phyloP scores from a whole-genome alignment of 305 asterid genomes.

The Fraxinus latifolia region DNA sequence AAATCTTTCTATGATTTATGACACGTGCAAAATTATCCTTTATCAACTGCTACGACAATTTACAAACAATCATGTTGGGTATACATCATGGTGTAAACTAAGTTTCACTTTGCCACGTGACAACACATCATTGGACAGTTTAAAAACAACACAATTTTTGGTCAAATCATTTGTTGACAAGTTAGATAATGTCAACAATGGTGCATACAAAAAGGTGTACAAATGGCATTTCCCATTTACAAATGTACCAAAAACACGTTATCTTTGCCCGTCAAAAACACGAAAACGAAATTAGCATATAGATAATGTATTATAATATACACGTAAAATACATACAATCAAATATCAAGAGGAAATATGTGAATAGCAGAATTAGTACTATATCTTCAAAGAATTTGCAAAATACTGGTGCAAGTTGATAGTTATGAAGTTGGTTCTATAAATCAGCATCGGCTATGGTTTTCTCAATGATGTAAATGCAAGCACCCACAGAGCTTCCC shows the following conservation, averaged over 20 bases:
- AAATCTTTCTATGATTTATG: background rate
- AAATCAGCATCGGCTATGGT: conserved; percentile 41
- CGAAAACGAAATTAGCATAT: background rate
- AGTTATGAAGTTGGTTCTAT: conserved; percentile 20
- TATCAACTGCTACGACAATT: background rate
- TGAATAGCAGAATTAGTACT: background rate
- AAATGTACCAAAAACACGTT: background rate
- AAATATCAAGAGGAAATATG: background rate
- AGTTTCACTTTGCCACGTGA: too few relatives aligned
- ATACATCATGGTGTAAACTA: too few relatives aligned
- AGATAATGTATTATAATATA: background rate
- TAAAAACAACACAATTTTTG: too few relatives aligned
- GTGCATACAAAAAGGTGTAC: too few relatives aligned
- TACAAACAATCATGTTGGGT: background rate
- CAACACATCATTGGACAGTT: too few relatives aligned
- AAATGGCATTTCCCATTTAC: too few relatives aligned
- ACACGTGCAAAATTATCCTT: background rate
- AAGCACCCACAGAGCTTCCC: conserved; percentile 64
- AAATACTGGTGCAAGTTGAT: background rate
- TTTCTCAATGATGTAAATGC: conserved; percentile 67
- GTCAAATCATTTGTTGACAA: background rate
- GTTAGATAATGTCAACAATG: too few relatives aligned
- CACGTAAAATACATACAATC: background rate
- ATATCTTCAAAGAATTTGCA: background rate
- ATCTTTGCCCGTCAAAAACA: background rate